Conservation (phyloP, 83 land plant genomes). For the Isoetes engelmannii region DNA sequence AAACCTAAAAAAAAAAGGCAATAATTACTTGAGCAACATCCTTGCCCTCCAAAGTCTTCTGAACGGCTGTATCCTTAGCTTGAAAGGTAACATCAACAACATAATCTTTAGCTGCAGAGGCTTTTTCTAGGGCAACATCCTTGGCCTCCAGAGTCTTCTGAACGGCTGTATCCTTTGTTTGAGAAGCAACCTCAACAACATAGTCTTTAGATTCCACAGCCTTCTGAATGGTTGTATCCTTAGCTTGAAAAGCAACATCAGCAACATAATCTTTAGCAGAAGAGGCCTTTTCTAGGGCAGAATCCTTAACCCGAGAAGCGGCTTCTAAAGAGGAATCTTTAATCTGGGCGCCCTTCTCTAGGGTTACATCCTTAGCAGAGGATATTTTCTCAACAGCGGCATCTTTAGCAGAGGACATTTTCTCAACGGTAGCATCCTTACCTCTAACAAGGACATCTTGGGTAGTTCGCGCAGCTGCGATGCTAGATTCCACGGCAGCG, state of each 20-base stretch:
- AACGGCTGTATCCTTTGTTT: neutral
- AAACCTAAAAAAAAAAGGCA: no score
- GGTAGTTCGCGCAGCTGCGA: no score
- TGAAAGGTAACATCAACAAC: neutral
- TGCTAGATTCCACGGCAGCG: no score
- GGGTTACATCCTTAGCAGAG: neutral
- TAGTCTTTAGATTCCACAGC: neutral
- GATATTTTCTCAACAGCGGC: no score
- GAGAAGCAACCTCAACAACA: neutral
- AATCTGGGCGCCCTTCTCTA: neutral
- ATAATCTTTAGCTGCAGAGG: neutral
- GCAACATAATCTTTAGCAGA: neutral
- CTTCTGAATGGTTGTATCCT: neutral
- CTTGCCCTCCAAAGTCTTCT: no score
- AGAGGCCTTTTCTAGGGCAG: neutral
- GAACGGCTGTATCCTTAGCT: neutral
- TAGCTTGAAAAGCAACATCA: neutral
- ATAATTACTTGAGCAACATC: no score
- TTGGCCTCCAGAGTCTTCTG: neutral
- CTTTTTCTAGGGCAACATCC: neutral
- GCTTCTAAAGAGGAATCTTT: neutral
- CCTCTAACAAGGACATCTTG: no score
- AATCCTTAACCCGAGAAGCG: neutral
- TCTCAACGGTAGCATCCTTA: no score
- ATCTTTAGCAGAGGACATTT: no score